These are phyloP conservation scores for Metschnikowia baotianmanensis DNA, from an alignment of 805 yeast genomes.

Conservation along the genomic window DNA sequence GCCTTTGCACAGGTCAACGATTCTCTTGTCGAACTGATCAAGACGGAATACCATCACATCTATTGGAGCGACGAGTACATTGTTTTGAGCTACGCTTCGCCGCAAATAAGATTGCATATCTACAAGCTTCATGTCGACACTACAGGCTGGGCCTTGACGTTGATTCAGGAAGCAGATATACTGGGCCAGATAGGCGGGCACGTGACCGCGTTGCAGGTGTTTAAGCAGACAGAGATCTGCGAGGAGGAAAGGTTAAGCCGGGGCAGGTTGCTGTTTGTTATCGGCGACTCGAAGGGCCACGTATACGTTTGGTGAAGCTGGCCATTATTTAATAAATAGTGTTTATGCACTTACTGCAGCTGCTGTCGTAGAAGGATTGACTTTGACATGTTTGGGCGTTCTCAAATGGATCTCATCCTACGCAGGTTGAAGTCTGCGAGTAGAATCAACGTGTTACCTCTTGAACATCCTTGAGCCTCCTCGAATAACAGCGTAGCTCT, in stretches of 20 bases:
- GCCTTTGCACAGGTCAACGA: slow-evolving; percentile 32
- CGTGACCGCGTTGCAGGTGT: slow-evolving; percentile 30
- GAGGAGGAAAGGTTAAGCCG: slow-evolving; percentile 34
- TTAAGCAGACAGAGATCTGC: slow-evolving; percentile 30
- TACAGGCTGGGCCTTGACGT: slow-evolving; percentile 16
- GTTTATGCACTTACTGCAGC: too few species aligned
- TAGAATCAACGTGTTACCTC: too few species aligned
- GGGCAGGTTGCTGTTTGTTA: slow-evolving; percentile 42
- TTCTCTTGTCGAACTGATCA: slow-evolving; percentile 25
- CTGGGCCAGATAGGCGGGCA: slow-evolving; percentile 7
- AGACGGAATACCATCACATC: slow-evolving; percentile 26
- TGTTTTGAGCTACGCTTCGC: slow-evolving; percentile 26
- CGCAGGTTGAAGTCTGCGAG: too few species aligned
- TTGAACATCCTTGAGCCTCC: too few species aligned
- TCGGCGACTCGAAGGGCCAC: slow-evolving; percentile 55
- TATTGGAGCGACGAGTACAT: slow-evolving; percentile 40
- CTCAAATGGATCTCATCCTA: too few species aligned
- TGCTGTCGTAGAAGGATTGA: too few species aligned
- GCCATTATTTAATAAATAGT: too few species aligned
- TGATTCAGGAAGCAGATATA: slow-evolving; percentile 13
- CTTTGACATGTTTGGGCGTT: too few species aligned
- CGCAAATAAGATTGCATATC: slow-evolving; percentile 17
- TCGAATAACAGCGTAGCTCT: too few species aligned
- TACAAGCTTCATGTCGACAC: slow-evolving; percentile 22
- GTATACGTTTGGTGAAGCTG: slow-evolving; percentile 36